These are phyloP conservation scores for Solanum sitiens DNA, from an alignment of 257 asterid genomes.

Conservation along the genomic window DNA sequence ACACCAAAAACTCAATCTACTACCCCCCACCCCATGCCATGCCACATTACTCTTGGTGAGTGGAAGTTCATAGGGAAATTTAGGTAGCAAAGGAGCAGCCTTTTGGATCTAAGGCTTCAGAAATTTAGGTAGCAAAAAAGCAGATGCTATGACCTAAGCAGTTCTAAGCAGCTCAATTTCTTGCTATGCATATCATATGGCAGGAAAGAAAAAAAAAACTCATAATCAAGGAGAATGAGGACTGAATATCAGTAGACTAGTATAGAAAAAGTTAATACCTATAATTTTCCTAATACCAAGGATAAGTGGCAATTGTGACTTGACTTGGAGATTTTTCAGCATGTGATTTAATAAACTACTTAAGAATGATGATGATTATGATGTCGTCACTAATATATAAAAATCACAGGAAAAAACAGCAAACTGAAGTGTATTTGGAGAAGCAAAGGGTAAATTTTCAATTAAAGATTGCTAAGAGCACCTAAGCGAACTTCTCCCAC, in stretches of 20 bases:
- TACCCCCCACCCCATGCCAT: not conserved
- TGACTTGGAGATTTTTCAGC: not conserved
- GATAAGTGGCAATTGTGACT: not conserved
- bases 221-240: not conserved
- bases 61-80: not conserved
- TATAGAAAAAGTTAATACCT: not conserved
- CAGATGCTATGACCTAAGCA: not conserved
- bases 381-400: not conserved
- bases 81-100: not conserved
- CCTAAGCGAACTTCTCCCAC: not conserved
- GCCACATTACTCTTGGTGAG: not conserved
- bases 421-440: not conserved
- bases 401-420: not conserved
- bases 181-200: not conserved
- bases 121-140: not conserved
- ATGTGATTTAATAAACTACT: not conserved
- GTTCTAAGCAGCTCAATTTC: not conserved
- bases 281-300: not conserved
- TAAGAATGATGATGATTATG: not conserved
- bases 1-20: not conserved
- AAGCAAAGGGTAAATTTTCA: not conserved
- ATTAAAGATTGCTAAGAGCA: not conserved
- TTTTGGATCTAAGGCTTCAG: not conserved
- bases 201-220: not conserved
- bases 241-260: not conserved